Percentiles rank a stretch among this genome's conserved stretches.
phyloP scores from a whole-genome alignment of 257 asterid species.

The Cordia subcordata region DNA sequence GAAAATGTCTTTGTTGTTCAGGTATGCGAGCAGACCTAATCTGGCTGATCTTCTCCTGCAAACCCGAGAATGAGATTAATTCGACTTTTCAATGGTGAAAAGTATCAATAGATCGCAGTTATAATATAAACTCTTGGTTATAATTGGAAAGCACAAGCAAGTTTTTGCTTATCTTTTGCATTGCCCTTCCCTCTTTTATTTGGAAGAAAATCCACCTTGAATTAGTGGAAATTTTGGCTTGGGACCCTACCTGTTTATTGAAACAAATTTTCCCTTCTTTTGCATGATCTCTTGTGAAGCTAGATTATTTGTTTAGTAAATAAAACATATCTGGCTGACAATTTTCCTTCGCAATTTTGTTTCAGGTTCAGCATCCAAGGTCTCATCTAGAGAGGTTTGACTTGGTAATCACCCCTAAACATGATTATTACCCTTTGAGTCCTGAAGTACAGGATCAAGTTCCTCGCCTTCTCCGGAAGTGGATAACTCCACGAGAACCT shows the following conservation, averaged over 20 bases:
- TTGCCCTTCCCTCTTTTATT: no score
- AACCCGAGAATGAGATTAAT: neutral
- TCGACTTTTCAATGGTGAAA: neutral
- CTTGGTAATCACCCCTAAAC: slow-evolving; percentile 87
- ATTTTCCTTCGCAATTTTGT: slow-evolving; percentile 7
- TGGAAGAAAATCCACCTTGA: no score
- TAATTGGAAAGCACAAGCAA: no score
- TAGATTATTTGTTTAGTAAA: neutral
- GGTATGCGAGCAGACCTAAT: slow-evolving; percentile 43
- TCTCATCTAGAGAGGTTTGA: slow-evolving; percentile 87
- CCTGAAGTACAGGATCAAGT: slow-evolving; percentile 73
- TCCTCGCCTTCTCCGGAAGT: slow-evolving; percentile 75
- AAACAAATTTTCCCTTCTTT: no score
- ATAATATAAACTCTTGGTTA: no score
- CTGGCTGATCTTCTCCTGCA: slow-evolving; percentile 2
- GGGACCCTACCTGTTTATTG: no score
- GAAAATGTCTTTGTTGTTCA: slow-evolving; percentile 90
- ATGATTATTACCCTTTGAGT: slow-evolving; percentile 83
- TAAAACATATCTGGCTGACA: neutral
- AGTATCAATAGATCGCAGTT: neutral
- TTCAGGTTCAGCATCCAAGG: slow-evolving; percentile 98
- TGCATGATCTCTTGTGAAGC: no score
- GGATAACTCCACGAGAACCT: slow-evolving; percentile 86
- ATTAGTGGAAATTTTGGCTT: no score
- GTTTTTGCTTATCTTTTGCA: no score